Evolutionary conservation across 2,329 filamentous ascomycete species (phyloP).

Genomic region (Exophiala phaeomuriformis): DNA sequence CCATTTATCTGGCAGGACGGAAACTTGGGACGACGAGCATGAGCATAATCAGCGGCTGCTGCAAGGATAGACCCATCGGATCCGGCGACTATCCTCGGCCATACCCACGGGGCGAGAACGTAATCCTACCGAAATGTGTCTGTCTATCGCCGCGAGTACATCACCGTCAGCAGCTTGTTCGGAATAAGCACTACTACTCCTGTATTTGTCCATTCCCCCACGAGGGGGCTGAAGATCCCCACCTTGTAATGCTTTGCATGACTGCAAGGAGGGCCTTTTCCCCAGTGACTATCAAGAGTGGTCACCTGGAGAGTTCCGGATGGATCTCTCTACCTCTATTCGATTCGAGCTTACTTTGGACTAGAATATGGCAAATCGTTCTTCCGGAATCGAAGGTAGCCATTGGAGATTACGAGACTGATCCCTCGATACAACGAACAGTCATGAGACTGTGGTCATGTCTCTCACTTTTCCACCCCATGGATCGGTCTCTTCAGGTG

Average conservation of each 20-base stretch:
- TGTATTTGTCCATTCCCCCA: conserved; percentile 8
- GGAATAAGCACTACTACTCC: conserved; percentile 11
- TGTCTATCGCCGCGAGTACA: conserved; percentile 6
- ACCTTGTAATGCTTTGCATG: neutral
- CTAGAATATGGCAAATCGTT: neutral
- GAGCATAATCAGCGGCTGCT: too few species aligned
- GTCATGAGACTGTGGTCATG: too few species aligned
- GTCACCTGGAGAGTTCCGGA: conserved; percentile 14
- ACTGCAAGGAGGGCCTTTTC: conserved; percentile 8
- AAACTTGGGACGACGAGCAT: too few species aligned
- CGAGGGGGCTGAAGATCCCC: conserved; percentile 3
- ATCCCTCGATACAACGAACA: too few species aligned
- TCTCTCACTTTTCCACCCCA: too few species aligned
- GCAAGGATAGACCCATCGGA: too few species aligned
- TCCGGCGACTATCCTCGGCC: too few species aligned
- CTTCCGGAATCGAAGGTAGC: neutral
- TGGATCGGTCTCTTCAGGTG: too few species aligned
- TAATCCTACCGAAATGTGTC: neutral
- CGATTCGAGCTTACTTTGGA: neutral
- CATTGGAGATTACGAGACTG: neutral
- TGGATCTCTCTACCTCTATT: neutral
- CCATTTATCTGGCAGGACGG: too few species aligned
- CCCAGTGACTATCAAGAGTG: neutral
- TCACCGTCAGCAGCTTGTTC: conserved; percentile 11
- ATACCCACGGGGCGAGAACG: conserved; percentile 15